These are phyloP conservation scores for Friedmanniomyces simplex DNA, from an alignment of 495 filamentous ascomycete species.

Conservation along the genomic window DNA sequence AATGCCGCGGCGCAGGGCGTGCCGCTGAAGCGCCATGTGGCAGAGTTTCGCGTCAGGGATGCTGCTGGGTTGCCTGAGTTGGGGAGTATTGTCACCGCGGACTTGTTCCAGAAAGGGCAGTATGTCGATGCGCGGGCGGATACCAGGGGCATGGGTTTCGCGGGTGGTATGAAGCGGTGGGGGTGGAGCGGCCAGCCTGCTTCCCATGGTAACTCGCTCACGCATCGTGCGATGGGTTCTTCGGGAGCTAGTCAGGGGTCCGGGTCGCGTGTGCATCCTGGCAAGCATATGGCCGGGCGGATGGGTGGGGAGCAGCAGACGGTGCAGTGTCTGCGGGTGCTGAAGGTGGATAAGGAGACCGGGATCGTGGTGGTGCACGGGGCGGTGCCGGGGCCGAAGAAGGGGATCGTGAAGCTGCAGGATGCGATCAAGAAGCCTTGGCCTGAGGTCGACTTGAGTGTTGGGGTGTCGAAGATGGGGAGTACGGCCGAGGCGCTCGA, in stretches of 20 bases:
- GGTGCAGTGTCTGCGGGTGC: slow-evolving; percentile 76
- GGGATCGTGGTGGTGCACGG: slow-evolving; percentile 83
- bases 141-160: slow-evolving; percentile 79
- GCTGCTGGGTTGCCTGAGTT: slow-evolving; percentile 60
- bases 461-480: slow-evolving; percentile 12
- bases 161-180: slow-evolving; percentile 93
- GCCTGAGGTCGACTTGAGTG: slow-evolving; percentile 40
- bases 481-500: slow-evolving; percentile 8
- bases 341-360: slow-evolving; percentile 73
- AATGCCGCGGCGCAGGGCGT: slow-evolving; percentile 71
- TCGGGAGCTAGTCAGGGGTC: slow-evolving; percentile 78
- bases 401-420: slow-evolving; percentile 69
- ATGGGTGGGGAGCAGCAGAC: slow-evolving; percentile 87
- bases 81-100: slow-evolving; percentile 61
- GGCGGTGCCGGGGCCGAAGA: slow-evolving; percentile 74
- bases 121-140: slow-evolving; percentile 75
- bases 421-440: slow-evolving; percentile 89
- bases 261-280: slow-evolving; percentile 82
- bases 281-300: slow-evolving; percentile 93
- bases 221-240: slow-evolving; percentile 83
- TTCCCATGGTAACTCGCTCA: slow-evolving; percentile 86
- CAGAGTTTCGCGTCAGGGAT: slow-evolving; percentile 74
- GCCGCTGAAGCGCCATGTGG: slow-evolving; percentile 67
- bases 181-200: slow-evolving; percentile 82
- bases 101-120: slow-evolving; percentile 85